Percentiles rank a stretch among this genome's conserved stretches.
Conservation (phyloP, 2,329 filamentous ascomycete genomes). For the Calonectria hawksworthii region DNA sequence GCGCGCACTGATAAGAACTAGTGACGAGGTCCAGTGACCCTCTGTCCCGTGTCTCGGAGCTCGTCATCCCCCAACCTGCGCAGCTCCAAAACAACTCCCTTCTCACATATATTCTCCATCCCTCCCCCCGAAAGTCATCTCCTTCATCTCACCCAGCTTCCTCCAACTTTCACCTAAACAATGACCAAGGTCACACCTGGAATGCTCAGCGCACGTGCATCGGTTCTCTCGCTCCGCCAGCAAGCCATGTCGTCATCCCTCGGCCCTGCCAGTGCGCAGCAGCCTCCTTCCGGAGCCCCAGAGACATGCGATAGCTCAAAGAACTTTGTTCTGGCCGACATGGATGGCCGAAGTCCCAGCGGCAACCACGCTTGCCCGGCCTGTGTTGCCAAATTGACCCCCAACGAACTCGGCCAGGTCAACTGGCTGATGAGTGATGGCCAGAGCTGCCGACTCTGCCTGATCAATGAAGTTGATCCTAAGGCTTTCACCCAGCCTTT, state of each 20-base stretch:
- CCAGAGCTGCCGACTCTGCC: conserved; percentile 53
- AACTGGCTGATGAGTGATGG: conserved; percentile 47
- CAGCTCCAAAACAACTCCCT: conserved; percentile 21
- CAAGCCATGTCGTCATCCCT: conserved; percentile 49
- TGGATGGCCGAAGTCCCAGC: conserved; percentile 51
- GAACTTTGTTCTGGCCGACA: conserved; percentile 65
- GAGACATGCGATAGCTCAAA: conserved; percentile 38
- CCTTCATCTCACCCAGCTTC: conserved; percentile 22
- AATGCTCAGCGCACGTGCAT: conserved; percentile 59
- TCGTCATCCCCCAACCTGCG: conserved; percentile 34
- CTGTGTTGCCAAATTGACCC: conserved; percentile 53
- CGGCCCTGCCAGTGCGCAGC: conserved; percentile 44
- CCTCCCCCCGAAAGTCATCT: not conserved
- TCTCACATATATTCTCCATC: conserved; percentile 13
- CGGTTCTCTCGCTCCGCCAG: conserved; percentile 61
- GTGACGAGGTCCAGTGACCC: conserved; percentile 37
- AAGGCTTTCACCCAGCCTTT: conserved; percentile 86
- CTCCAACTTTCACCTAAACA: conserved; percentile 22
- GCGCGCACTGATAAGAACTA: conserved; percentile 22
- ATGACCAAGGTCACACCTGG: conserved; percentile 64
- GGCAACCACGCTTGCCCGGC: conserved; percentile 56
- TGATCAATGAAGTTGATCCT: conserved; percentile 59
- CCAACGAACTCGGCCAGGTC: conserved; percentile 47
- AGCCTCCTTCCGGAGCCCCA: conserved; percentile 39
- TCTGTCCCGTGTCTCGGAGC: conserved; percentile 30